Percentiles rank a stretch among this genome's conserved stretches.
Evolutionary conservation across 2,329 filamentous ascomycete species (phyloP).

Genomic region (Arthroderma sp.): DNA sequence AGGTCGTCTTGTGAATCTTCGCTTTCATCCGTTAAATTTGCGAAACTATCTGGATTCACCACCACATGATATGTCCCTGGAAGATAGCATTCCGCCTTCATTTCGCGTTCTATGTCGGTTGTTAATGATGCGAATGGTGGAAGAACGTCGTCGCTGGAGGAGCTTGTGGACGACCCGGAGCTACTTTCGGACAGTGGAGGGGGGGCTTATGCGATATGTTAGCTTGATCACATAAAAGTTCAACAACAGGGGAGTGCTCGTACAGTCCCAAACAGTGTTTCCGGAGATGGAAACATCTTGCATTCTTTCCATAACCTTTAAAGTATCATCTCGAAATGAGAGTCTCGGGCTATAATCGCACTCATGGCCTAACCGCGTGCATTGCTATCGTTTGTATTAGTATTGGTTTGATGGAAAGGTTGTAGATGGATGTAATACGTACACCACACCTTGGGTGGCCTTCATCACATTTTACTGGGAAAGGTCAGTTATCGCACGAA

Average conservation of each 20-base stretch:
- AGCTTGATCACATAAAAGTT: slow-evolving; percentile 9
- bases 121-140: slow-evolving; percentile 43
- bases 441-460: slow-evolving; percentile 43
- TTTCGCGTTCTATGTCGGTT: slow-evolving; percentile 47
- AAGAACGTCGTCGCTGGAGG: slow-evolving; percentile 34
- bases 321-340: slow-evolving; percentile 45
- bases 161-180: slow-evolving; percentile 22
- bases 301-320: slow-evolving; percentile 41
- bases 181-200: slow-evolving; percentile 19
- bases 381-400: slow-evolving; percentile 32
- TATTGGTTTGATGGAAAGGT: background rate
- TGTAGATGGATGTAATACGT: slow-evolving; percentile 18
- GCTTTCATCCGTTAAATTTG: slow-evolving; percentile 40
- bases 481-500: slow-evolving; percentile 9
- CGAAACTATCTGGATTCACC: slow-evolving; percentile 44
- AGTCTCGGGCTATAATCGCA: slow-evolving; percentile 48
- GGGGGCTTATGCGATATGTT: slow-evolving; percentile 19
- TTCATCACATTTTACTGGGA: slow-evolving; percentile 46
- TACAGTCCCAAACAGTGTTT: slow-evolving; percentile 47
- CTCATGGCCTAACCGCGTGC: slow-evolving; percentile 42
- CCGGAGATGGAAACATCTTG: slow-evolving; percentile 40
- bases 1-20: slow-evolving; percentile 18
- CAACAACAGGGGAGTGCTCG: slow-evolving; percentile 19
- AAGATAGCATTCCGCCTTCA: slow-evolving; percentile 40
- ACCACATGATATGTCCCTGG: slow-evolving; percentile 47